Evolutionary conservation across 768 basidiomycete species (phyloP).

Genomic region (Rhodotorula paludigena): DNA sequence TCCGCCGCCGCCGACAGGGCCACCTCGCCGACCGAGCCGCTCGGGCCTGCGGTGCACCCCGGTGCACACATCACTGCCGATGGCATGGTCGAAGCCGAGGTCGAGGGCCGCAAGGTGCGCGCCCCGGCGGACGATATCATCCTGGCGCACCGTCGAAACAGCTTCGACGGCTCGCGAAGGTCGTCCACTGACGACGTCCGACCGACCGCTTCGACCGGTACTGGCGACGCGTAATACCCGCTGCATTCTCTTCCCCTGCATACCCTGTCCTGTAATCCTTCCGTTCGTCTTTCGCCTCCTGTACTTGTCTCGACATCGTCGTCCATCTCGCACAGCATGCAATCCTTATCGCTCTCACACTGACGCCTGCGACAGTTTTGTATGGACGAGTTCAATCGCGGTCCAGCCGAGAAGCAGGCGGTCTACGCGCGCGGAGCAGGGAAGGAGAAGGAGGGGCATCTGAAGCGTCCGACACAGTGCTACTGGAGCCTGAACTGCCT

Average conservation of each 20-base stretch:
- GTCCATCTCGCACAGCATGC: not conserved
- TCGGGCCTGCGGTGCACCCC: slow-evolving; percentile 28
- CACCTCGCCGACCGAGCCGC: slow-evolving; percentile 18
- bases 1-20: slow-evolving; percentile 12
- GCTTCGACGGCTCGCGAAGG: slow-evolving; percentile 4
- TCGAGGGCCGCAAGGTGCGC: slow-evolving; percentile 24
- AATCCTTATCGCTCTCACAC: not conserved
- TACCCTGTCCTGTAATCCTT: not conserved
- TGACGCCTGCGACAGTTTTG: not conserved
- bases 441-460: no score
- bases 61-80: slow-evolving; percentile 25
- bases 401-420: not conserved
- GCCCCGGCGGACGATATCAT: slow-evolving; percentile 37
- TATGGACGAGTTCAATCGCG: not conserved
- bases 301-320: not conserved
- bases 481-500: no score
- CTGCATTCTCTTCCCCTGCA: no score
- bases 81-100: slow-evolving; percentile 34
- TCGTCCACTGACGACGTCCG: not conserved
- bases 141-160: slow-evolving; percentile 12
- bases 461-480: no score
- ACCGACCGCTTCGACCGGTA: not conserved
- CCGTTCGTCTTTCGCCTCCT: not conserved
- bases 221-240: no score
- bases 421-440: not conserved